A percentile compares a stretch with the other conserved stretches of the same genome.
Conservation (phyloP, 2,329 filamentous ascomycete genomes). For the Magnaporthiopsis poae region DNA sequence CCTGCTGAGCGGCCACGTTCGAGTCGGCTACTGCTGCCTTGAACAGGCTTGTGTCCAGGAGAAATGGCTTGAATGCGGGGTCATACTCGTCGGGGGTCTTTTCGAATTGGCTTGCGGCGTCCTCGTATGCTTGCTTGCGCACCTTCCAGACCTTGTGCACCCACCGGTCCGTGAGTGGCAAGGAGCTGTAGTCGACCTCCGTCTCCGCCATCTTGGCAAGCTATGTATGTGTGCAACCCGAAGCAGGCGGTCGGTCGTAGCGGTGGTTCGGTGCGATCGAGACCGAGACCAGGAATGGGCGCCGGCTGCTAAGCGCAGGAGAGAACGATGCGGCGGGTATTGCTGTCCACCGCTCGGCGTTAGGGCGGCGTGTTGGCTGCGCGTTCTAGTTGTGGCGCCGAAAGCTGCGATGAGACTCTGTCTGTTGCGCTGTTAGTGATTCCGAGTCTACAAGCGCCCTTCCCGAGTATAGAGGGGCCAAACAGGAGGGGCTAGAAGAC, state of each 20-base stretch:
- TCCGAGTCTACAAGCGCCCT: not conserved
- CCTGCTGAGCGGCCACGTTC: slow-evolving; percentile 93
- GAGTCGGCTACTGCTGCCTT: slow-evolving; percentile 87
- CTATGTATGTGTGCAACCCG: no score
- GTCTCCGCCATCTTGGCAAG: slow-evolving; percentile 58
- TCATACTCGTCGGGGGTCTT: slow-evolving; percentile 75
- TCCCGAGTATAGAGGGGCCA: not conserved
- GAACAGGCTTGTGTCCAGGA: slow-evolving; percentile 77
- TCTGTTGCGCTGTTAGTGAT: not conserved
- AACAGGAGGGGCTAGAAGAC: not conserved
- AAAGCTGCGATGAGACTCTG: not conserved
- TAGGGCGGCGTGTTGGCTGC: no score
- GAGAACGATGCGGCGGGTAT: not conserved
- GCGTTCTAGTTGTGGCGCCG: no score
- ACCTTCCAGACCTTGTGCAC: slow-evolving; percentile 94
- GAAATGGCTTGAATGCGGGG: slow-evolving; percentile 75
- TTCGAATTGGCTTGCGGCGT: slow-evolving; percentile 78
- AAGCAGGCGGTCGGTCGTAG: no score
- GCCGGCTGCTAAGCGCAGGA: not conserved
- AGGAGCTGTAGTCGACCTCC: slow-evolving; percentile 72
- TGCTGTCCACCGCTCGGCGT: no score
- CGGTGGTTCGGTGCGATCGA: not conserved
- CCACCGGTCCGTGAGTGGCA: slow-evolving; percentile 72
- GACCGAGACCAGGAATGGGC: not conserved
- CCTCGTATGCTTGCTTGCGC: slow-evolving; percentile 87